Evolutionary conservation across 805 yeast species (phyloP).

Genomic region (Ogataea ramenticola): DNA sequence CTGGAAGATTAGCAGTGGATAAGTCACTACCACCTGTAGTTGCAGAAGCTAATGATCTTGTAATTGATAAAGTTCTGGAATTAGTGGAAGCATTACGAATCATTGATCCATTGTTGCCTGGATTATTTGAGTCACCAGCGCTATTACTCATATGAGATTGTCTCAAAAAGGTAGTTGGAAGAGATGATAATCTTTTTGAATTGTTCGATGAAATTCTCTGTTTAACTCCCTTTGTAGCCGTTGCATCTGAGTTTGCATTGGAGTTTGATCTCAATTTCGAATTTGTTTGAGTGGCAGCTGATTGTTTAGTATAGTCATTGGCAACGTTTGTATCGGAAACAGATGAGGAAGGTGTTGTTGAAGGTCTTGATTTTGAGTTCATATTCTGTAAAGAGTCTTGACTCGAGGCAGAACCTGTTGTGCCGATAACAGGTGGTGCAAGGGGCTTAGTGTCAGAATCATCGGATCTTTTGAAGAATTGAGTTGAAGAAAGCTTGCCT

Average conservation of each 20-base stretch:
- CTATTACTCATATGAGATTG: constrained; percentile 14
- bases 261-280: not conserved
- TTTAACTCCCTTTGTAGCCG: not conserved
- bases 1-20: constrained; percentile 10
- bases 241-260: not conserved
- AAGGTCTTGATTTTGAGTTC: constrained; percentile 1
- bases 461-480: no score
- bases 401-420: not conserved
- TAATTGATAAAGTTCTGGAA: constrained; percentile 12
- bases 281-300: not conserved
- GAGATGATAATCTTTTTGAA: constrained; percentile 19
- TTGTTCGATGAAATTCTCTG: constrained; percentile 4
- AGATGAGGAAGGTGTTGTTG: constrained; percentile 1
- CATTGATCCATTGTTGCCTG: not conserved
- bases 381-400: not conserved
- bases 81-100: constrained; percentile 6
- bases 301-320: not conserved
- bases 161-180: constrained; percentile 24
- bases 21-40: constrained; percentile 36
- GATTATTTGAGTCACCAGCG: constrained; percentile 4
- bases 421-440: not conserved
- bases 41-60: constrained; percentile 9
- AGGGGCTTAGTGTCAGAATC: no score
- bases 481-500: no score
- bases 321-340: constrained; percentile 1